Conservation (phyloP, 2,329 filamentous ascomycete species). For the Hypoxylon sp. region DNA sequence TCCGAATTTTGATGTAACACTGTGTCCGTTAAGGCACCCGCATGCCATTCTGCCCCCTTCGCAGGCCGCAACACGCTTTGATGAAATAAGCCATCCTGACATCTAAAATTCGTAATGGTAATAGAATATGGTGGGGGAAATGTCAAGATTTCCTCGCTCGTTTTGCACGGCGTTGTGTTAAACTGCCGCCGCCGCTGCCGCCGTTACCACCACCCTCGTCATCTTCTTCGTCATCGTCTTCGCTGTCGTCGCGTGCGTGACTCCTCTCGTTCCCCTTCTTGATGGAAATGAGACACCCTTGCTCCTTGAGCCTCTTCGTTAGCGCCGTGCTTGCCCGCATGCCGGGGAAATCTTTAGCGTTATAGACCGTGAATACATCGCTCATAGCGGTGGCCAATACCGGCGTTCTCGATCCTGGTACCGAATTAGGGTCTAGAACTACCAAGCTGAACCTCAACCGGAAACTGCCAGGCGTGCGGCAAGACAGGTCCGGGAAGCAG, state of each 20-base stretch:
- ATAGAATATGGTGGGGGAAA: background rate
- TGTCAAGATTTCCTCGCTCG: conserved; percentile 47
- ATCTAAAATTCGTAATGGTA: conserved; percentile 10
- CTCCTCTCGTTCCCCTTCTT: conserved; percentile 85
- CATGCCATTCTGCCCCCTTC: conserved; percentile 15
- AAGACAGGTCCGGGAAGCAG: conserved; percentile 86
- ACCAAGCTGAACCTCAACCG: conserved; percentile 80
- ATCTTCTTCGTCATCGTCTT: conserved; percentile 61
- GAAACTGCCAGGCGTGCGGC: conserved; percentile 81
- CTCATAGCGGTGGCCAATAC: conserved; percentile 69
- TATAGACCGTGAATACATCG: conserved; percentile 83
- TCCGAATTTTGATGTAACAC: conserved; percentile 16
- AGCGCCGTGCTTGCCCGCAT: conserved; percentile 83
- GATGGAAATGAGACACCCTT: conserved; percentile 86
- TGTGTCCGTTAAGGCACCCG: conserved; percentile 2
- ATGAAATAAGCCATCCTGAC: conserved; percentile 13
- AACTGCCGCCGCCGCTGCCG: conserved; percentile 10
- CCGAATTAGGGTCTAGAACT: conserved; percentile 74
- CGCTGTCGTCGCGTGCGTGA: conserved; percentile 58
- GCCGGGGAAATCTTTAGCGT: conserved; percentile 87
- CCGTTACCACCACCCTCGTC: conserved; percentile 43
- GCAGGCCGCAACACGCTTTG: conserved; percentile 18
- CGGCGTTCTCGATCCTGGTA: conserved; percentile 65
- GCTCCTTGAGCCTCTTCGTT: conserved; percentile 80
- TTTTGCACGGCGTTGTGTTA: conserved; percentile 44